Percentiles rank a stretch among this genome's conserved stretches.
Conservation (phyloP, 495 filamentous ascomycete genomes). For the Xylaria flabelliformis region DNA sequence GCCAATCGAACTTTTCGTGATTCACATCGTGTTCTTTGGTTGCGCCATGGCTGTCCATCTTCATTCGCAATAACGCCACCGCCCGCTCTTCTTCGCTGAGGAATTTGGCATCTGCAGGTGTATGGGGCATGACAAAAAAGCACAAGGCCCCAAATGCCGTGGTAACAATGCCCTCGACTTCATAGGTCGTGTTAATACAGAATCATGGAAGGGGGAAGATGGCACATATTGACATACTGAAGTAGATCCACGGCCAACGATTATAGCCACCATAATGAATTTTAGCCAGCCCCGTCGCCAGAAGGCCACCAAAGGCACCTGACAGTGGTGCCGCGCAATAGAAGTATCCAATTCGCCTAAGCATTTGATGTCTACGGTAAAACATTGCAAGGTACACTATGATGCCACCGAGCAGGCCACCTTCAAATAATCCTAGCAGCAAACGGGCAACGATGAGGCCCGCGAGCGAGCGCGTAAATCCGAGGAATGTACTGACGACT, state of each 20-base stretch:
- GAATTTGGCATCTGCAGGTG: slow-evolving; percentile 49
- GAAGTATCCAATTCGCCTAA: slow-evolving; percentile 59
- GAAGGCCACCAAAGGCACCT: slow-evolving; percentile 69
- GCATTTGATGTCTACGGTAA: slow-evolving; percentile 51
- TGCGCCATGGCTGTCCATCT: slow-evolving; percentile 50
- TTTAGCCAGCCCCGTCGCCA: slow-evolving; percentile 56
- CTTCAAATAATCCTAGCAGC: slow-evolving; percentile 67
- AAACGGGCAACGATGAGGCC: slow-evolving; percentile 64
- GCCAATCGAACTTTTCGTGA: slow-evolving; percentile 54
- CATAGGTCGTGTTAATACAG: slow-evolving; percentile 17
- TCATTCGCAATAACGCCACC: slow-evolving; percentile 47
- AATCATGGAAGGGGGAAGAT: background rate
- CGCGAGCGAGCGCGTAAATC: slow-evolving; percentile 59
- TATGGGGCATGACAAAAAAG: slow-evolving; percentile 55
- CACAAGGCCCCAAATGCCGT: slow-evolving; percentile 49
- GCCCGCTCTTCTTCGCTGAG: slow-evolving; percentile 46
- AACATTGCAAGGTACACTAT: slow-evolving; percentile 59
- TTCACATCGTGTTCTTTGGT: slow-evolving; percentile 45
- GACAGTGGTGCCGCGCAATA: slow-evolving; percentile 68
- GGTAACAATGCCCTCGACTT: slow-evolving; percentile 52
- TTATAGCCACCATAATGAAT: slow-evolving; percentile 51
- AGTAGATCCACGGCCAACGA: slow-evolving; percentile 56
- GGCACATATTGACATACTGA: slow-evolving; percentile 32
- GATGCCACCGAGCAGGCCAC: slow-evolving; percentile 64
- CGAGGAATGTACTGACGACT: slow-evolving; percentile 59